phyloP scores from a whole-genome alignment of 2,329 filamentous ascomycete species.

The Talaromyces marneffei region DNA sequence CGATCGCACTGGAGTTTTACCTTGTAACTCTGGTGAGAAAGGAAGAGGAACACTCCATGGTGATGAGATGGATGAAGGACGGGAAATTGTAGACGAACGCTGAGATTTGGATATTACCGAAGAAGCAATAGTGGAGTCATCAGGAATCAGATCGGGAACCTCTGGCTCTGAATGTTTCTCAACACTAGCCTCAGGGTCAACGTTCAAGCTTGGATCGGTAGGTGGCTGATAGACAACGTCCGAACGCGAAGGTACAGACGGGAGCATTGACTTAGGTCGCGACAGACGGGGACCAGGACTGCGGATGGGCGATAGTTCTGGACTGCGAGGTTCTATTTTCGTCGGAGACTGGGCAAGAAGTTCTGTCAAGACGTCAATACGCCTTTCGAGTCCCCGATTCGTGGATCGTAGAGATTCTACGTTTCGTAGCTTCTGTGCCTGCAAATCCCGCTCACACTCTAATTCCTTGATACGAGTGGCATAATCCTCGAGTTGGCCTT shows the following conservation, averaged over 20 bases:
- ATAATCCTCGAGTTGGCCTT: constrained; percentile 28
- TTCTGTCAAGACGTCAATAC: constrained; percentile 33
- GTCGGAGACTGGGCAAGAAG: constrained; percentile 33
- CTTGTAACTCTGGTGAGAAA: constrained; percentile 20
- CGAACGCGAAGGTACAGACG: constrained; percentile 8
- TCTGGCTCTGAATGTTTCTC: neutral
- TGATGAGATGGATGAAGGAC: constrained; percentile 19
- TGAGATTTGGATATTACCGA: constrained; percentile 20
- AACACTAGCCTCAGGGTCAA: neutral
- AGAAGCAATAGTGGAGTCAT: constrained; percentile 10
- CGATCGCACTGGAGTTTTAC: constrained; percentile 19
- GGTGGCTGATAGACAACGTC: constrained; percentile 4
- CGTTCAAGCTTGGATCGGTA: neutral
- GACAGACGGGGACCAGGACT: constrained; percentile 14
- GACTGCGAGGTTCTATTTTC: constrained; percentile 19
- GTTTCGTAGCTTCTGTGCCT: constrained; percentile 28
- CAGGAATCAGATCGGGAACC: constrained; percentile 6
- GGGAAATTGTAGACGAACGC: constrained; percentile 23
- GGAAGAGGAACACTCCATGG: constrained; percentile 22
- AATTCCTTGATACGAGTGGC: constrained; percentile 27
- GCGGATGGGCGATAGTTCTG: constrained; percentile 14
- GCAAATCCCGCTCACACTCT: constrained; percentile 28
- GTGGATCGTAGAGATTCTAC: constrained; percentile 28
- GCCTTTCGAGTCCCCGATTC: constrained; percentile 28
- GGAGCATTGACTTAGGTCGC: constrained; percentile 18